Conservation (phyloP, 768 basidiomycete species). For the Megacollybia marginata region DNA sequence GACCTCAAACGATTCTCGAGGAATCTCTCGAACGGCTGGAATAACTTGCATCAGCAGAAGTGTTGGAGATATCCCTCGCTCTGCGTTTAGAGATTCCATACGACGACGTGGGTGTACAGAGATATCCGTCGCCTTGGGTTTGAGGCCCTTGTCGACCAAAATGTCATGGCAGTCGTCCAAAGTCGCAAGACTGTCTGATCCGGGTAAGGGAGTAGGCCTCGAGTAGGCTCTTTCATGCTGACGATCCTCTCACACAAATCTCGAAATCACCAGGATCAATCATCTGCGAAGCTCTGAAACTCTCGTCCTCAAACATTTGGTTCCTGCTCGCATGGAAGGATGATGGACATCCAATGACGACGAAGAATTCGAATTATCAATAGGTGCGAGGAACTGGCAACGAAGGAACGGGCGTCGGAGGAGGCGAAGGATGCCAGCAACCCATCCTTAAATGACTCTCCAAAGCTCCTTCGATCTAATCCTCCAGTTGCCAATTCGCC, state of each 20-base stretch:
- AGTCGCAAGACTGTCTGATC: neutral
- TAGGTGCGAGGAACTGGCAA: too few species aligned
- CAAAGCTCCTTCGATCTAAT: constrained; percentile 61
- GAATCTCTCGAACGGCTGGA: constrained; percentile 30
- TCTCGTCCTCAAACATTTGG: constrained; percentile 32
- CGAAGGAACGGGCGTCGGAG: too few species aligned
- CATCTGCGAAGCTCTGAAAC: constrained; percentile 25
- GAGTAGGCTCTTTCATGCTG: constrained; percentile 26
- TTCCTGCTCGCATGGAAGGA: constrained; percentile 16
- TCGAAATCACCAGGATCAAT: neutral
- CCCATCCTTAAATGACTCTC: constrained; percentile 8
- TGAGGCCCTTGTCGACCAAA: neutral
- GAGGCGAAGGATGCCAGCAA: constrained; percentile 6
- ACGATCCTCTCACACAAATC: constrained; percentile 7
- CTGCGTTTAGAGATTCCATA: constrained; percentile 33
- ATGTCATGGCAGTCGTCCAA: neutral
- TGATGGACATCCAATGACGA: too few species aligned
- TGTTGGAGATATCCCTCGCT: constrained; percentile 15
- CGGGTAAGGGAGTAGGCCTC: constrained; percentile 13
- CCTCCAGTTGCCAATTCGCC: constrained; percentile 65
- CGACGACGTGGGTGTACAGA: constrained; percentile 22
- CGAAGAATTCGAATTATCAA: too few species aligned
- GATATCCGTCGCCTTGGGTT: constrained; percentile 28
- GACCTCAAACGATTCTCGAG: constrained; percentile 67
- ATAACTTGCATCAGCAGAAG: constrained; percentile 17